Percentiles rank a stretch among this genome's conserved stretches.
These are phyloP conservation scores for Arthrobotrys sphaeroides DNA, from an alignment of 2,329 filamentous ascomycete species.

Conservation along the genomic window DNA sequence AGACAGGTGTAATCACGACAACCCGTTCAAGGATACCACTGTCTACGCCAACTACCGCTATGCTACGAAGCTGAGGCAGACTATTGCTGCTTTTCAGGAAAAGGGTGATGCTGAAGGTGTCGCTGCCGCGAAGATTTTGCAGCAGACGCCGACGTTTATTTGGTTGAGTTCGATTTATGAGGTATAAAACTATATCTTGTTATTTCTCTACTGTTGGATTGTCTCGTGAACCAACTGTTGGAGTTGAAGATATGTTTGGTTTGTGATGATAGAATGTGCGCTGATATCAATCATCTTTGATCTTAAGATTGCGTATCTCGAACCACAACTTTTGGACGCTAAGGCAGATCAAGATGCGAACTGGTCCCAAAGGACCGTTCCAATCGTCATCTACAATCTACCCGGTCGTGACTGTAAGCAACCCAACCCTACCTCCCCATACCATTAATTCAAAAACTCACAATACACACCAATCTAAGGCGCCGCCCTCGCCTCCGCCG, in stretches of 20 bases:
- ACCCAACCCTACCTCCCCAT: background rate
- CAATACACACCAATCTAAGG: constrained; percentile 2
- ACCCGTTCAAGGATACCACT: constrained; percentile 65
- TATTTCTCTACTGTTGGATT: background rate
- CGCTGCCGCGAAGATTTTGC: constrained; percentile 61
- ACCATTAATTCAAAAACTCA: background rate
- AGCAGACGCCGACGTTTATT: constrained; percentile 63
- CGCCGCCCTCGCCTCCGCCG: constrained; percentile 67
- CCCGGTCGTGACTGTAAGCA: constrained; percentile 63
- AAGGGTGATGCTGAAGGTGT: constrained; percentile 62
- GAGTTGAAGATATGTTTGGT: too few relatives aligned
- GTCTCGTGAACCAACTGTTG: too few relatives aligned
- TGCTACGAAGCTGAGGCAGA: constrained; percentile 62
- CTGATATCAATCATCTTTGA: constrained; percentile 15
- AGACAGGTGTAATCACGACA: constrained; percentile 57
- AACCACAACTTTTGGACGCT: constrained; percentile 60
- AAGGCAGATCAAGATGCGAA: constrained; percentile 61
- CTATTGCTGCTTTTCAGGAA: constrained; percentile 60
- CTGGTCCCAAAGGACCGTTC: constrained; percentile 62
- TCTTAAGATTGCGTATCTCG: constrained; percentile 32
- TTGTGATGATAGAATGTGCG: background rate
- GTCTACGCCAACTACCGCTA: constrained; percentile 65
- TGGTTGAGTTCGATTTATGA: constrained; percentile 62
- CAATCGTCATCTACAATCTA: constrained; percentile 64
- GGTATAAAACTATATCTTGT: constrained; percentile 55